Evolutionary conservation across 768 basidiomycete genomes (phyloP).

Genomic region (Mycena belliarum): DNA sequence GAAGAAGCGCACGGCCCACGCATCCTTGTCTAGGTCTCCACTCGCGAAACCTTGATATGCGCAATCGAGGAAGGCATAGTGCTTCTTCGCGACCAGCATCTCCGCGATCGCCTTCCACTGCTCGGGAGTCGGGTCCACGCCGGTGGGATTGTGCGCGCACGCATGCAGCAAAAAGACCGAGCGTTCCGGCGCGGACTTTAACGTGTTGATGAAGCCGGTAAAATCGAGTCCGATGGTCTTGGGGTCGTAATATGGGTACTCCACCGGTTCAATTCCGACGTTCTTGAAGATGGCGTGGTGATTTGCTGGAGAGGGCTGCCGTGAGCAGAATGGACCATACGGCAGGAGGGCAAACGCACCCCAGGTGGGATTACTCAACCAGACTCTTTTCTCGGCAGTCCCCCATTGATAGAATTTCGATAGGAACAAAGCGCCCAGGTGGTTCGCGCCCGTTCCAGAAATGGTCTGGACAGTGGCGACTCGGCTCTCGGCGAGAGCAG

Average conservation of each 20-base stretch:
- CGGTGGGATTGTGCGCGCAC: constrained; percentile 97
- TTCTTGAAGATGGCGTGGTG: constrained; percentile 91
- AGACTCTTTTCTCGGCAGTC: constrained; percentile 66
- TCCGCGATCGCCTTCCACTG: constrained; percentile 84
- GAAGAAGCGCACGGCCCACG: constrained; percentile 90
- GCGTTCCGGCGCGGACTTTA: constrained; percentile 66
- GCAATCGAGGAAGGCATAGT: constrained; percentile 92
- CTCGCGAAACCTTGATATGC: constrained; percentile 98
- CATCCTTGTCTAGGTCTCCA: constrained; percentile 88
- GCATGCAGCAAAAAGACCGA: constrained; percentile 92
- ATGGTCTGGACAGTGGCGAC: constrained; percentile 88
- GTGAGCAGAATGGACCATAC: neutral
- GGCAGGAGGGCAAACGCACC: constrained; percentile 44
- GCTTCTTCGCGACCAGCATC: constrained; percentile 67
- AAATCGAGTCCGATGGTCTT: constrained; percentile 87
- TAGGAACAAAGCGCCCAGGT: constrained; percentile 87
- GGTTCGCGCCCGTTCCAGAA: constrained; percentile 95
- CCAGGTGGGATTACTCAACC: constrained; percentile 94
- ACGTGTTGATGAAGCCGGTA: constrained; percentile 57
- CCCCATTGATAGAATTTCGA: constrained; percentile 76
- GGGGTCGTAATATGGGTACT: constrained; percentile 94
- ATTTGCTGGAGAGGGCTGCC: constrained; percentile 52
- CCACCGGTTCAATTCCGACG: constrained; percentile 82
- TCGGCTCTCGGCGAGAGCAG: constrained; percentile 69
- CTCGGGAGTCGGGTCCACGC: constrained; percentile 87